Conservation (phyloP, 176 grass and related monocot species). For the Saccharum spontaneum region DNA sequence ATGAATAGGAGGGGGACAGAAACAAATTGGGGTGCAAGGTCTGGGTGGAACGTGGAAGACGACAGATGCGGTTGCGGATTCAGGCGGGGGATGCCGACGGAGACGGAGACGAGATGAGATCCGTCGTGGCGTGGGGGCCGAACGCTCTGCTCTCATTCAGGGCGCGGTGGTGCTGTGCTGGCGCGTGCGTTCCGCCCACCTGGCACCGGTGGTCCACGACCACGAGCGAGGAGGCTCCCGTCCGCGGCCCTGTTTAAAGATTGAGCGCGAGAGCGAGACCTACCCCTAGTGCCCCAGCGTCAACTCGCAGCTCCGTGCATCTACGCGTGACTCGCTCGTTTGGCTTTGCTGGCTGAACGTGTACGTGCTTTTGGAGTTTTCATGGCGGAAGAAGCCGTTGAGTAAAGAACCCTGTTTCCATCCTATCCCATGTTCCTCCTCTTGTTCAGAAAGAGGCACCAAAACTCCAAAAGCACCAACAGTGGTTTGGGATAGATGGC, state of each 20-base stretch:
- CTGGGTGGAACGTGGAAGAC: slow-evolving; percentile 6
- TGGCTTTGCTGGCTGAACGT: not conserved
- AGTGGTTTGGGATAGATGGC: not conserved
- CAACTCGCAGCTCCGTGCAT: not conserved
- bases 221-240: slow-evolving; percentile 1
- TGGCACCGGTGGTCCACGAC: slow-evolving; percentile 26
- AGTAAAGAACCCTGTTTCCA: no score
- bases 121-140: slow-evolving; percentile 30
- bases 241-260: not conserved
- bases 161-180: not conserved
- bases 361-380: not conserved
- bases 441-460: not conserved
- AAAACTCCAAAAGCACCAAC: not conserved
- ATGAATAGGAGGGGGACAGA: not conserved
- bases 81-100: not conserved
- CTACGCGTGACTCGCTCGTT: not conserved
- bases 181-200: slow-evolving; percentile 17
- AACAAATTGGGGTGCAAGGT: not conserved
- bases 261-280: not conserved
- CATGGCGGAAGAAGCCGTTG: no score
- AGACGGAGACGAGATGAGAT: slow-evolving; percentile 2
- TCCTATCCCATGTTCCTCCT: no score
- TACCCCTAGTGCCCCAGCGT: no score
- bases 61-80: slow-evolving; percentile 16
- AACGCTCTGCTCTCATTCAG: not conserved